Evolutionary conservation across 2,329 filamentous ascomycete genomes (phyloP), one percentile per base, ranked within the genome.

Genomic region (Cladosporium austrohemisphaericum): DNA sequence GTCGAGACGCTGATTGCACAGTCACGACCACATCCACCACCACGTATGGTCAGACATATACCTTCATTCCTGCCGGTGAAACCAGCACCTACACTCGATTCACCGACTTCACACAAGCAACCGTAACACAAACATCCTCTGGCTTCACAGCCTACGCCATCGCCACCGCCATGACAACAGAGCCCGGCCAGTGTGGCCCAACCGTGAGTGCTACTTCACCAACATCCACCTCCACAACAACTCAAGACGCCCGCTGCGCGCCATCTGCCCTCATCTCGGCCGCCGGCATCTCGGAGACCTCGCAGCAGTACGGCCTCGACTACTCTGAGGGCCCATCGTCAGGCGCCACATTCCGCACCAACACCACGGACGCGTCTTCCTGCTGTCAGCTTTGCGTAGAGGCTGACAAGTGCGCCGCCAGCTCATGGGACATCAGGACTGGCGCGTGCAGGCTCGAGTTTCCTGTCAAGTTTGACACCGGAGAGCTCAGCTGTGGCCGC

Each of bases 301-400:
- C 32, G 8, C 14, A 18, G 4, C 40, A 44, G 18, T 64, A 54
- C 45, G 63, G 63, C 33, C 55, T 65, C 23, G 55, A 59, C 13
- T 64, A 55, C 32, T 45, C 58, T 9, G 49, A 52, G 23, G 55
- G 61, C 50, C 58, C 56, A 5, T 56, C 59, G 13, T 51, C 50
- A 14, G 63, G 63, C 48, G 62, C 60, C 13, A 53, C 54, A 1
- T 65, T 57, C 50, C 41, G 40, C 20, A 62, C 61, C 18, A 63
- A 54, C 36, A 59, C 62, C 13, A 51, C 41, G 18, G 60, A 64
- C 41, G 60, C 62, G 11, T 59, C 57, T 1, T 38, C 50, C 10
- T 65, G 63, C 52, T 65, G 63, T 50, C 63, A 65, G 53, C 54
- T 61, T 2, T 65, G 63, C 49, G 62, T 60, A 4, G 60, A 60